A percentile compares a stretch with the other conserved stretches of the same genome.
Evolutionary conservation across 2,329 filamentous ascomycete species (phyloP).

Genomic region (Bipolaris bicolor): DNA sequence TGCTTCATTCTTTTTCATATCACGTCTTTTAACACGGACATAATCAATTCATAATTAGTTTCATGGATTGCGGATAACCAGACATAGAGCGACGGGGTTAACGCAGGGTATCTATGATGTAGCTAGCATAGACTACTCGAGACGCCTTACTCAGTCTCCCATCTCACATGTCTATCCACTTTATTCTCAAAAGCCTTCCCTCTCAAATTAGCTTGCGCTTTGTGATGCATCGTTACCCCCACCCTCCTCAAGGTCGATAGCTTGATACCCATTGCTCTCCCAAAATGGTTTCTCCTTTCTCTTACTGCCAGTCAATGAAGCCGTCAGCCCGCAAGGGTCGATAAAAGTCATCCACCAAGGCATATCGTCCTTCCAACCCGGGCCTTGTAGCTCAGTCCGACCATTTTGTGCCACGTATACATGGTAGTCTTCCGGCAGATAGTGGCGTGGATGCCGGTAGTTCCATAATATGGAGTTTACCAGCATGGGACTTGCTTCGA

Average conservation of each 20-base stretch:
- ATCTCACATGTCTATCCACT: too few species aligned
- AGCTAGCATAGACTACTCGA: too few species aligned
- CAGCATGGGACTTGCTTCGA: conserved; percentile 59
- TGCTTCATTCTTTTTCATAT: not conserved
- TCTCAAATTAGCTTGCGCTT: not conserved
- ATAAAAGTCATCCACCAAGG: conserved; percentile 34
- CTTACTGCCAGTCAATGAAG: conserved; percentile 3
- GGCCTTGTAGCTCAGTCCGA: conserved; percentile 26
- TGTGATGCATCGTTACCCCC: not conserved
- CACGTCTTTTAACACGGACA: not conserved
- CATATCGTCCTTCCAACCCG: conserved; percentile 30
- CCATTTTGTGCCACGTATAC: conserved; percentile 52
- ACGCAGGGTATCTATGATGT: not conserved
- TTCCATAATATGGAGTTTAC: conserved; percentile 57
- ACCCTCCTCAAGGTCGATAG: not conserved
- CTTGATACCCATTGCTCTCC: conserved; percentile 27
- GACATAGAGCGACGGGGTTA: not conserved
- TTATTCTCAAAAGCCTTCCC: too few species aligned
- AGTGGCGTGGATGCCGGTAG: conserved; percentile 56
- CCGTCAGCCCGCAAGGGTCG: conserved; percentile 28
- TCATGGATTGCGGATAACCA: not conserved
- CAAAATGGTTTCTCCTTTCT: conserved; percentile 26
- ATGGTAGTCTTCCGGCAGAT: conserved; percentile 57
- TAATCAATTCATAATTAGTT: not conserved
- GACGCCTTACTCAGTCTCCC: too few species aligned